A percentile compares a stretch with the other conserved stretches of the same genome.
Evolutionary conservation across 2,329 filamentous ascomycete genomes (phyloP).

Genomic region (Microdochium nivale): DNA sequence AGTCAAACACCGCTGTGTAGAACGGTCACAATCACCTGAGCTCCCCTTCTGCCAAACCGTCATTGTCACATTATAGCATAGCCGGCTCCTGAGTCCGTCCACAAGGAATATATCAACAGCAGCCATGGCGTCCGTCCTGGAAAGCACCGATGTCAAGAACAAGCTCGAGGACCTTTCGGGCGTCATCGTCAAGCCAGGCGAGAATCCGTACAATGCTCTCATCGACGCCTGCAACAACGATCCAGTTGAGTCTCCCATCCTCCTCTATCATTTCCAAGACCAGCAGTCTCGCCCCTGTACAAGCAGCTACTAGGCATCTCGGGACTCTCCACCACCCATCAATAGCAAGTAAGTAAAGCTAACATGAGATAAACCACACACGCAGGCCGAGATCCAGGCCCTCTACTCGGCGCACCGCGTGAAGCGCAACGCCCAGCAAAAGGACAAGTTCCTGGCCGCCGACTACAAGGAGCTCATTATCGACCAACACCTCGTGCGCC

Average conservation of each 20-base stretch:
- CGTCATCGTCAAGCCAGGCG: constrained; percentile 36
- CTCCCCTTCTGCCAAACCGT: background rate
- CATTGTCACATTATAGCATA: background rate
- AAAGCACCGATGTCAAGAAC: constrained; percentile 34
- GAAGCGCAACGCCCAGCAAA: constrained; percentile 69
- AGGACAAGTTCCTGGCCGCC: constrained; percentile 58
- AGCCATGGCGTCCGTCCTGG: constrained; percentile 26
- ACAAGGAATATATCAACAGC: background rate
- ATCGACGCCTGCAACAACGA: constrained; percentile 60
- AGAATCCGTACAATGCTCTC: constrained; percentile 71
- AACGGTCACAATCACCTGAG: too few species aligned
- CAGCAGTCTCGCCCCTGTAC: too few species aligned
- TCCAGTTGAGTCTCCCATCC: constrained; percentile 40
- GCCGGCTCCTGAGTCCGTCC: background rate
- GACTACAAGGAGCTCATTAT: constrained; percentile 64
- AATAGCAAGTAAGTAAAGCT: background rate
- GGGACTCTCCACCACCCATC: background rate
- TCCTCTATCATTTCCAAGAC: too few species aligned
- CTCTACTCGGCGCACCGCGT: constrained; percentile 68
- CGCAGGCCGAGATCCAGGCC: constrained; percentile 58
- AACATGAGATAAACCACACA: constrained; percentile 4
- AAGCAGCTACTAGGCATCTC: too few species aligned
- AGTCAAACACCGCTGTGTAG: too few species aligned
- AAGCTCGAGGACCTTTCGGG: constrained; percentile 48
- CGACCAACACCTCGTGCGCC: constrained; percentile 65